phyloP scores from a whole-genome alignment of 2,329 filamentous ascomycete species.

The Fusarium sp. region DNA sequence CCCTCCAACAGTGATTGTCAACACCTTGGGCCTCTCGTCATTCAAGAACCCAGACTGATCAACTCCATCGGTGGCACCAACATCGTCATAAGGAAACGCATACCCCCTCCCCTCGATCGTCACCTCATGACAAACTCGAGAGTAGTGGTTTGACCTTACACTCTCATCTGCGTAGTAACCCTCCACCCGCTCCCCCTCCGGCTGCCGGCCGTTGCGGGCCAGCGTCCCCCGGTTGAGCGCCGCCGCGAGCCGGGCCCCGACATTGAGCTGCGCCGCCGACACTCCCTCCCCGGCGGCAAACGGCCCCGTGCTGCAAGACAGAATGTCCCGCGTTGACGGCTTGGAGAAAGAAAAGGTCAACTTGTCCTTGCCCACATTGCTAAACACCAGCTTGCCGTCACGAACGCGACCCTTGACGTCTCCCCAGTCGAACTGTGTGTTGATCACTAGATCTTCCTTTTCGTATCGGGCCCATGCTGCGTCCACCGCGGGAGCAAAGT shows the following conservation, averaged over 20 bases:
- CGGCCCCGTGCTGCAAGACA: slow-evolving; percentile 66
- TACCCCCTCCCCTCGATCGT: slow-evolving; percentile 73
- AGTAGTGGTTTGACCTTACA: slow-evolving; percentile 73
- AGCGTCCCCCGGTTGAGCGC: slow-evolving; percentile 82
- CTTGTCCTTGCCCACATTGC: slow-evolving; percentile 51
- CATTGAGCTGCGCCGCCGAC: slow-evolving; percentile 64
- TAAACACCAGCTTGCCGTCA: slow-evolving; percentile 55
- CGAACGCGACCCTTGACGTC: slow-evolving; percentile 58
- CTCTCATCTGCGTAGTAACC: slow-evolving; percentile 63
- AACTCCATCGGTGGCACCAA: slow-evolving; percentile 62
- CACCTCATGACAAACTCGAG: slow-evolving; percentile 71
- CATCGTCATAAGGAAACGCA: slow-evolving; percentile 79
- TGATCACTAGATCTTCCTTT: slow-evolving; percentile 58
- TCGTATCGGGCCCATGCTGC: slow-evolving; percentile 65
- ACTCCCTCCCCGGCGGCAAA: slow-evolving; percentile 57
- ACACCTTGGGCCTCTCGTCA: slow-evolving; percentile 64
- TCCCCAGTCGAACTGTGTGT: slow-evolving; percentile 67
- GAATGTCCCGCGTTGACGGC: slow-evolving; percentile 63
- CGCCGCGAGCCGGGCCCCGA: slow-evolving; percentile 80
- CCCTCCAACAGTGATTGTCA: slow-evolving; percentile 68
- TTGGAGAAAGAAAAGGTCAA: slow-evolving; percentile 52
- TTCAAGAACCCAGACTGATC: slow-evolving; percentile 74
- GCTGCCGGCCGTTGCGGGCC: slow-evolving; percentile 63
- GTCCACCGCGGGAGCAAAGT: slow-evolving; percentile 64
- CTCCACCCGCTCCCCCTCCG: slow-evolving; percentile 60